These are phyloP conservation scores for Trichosanthes truncata DNA, from an alignment of 306 rosid species.

Conservation along the genomic window DNA sequence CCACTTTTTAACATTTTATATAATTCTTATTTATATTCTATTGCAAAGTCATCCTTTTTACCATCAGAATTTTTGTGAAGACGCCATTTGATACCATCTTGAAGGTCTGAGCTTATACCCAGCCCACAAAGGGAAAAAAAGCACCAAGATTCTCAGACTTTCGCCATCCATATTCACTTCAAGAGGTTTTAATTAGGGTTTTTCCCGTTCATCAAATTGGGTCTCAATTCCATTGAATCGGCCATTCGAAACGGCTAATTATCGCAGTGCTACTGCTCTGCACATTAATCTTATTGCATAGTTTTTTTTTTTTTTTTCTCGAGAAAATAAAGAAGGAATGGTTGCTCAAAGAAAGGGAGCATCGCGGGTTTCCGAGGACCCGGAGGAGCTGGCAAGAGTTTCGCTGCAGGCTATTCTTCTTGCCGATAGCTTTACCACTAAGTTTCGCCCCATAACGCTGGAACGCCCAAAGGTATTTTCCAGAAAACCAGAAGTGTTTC, in stretches of 20 bases:
- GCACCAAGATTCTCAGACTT: neutral
- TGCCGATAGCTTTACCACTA: conserved; percentile 86
- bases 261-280: neutral
- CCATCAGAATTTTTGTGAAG: neutral
- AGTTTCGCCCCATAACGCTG: conserved; percentile 92
- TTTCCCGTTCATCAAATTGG: neutral
- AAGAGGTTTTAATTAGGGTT: neutral
- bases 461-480: conserved; percentile 78
- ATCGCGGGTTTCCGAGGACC: conserved; percentile 63
- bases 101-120: neutral
- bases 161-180: neutral
- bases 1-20: neutral
- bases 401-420: conserved; percentile 80
- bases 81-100: neutral
- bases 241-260: neutral
- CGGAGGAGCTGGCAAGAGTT: conserved; percentile 68
- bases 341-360: conserved; percentile 67
- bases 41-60: neutral
- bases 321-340: conserved; percentile 26
- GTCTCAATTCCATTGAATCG: neutral
- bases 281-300: neutral
- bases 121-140: neutral
- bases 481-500: neutral
- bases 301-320: too few relatives aligned
- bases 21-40: too few relatives aligned